Percentiles rank a stretch among this genome's conserved stretches.
Conservation (phyloP, 495 filamentous ascomycete genomes). For the Lindgomyces ingoldianus region DNA sequence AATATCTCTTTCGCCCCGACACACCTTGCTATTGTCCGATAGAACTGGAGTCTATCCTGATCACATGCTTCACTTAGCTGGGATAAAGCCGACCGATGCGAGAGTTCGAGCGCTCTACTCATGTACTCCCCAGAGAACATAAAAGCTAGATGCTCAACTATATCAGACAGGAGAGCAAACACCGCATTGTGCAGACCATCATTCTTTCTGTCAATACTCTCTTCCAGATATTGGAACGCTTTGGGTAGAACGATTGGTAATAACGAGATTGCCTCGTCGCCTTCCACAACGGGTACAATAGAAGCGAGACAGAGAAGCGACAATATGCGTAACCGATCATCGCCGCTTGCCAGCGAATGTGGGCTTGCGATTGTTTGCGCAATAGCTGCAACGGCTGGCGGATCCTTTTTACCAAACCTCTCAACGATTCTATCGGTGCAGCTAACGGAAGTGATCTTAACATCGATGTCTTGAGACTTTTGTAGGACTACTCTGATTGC, state of each 20-base stretch:
- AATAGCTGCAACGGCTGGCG: slow-evolving; percentile 62
- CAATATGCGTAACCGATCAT: slow-evolving; percentile 72
- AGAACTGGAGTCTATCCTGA: slow-evolving; percentile 66
- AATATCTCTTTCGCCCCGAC: slow-evolving; percentile 70
- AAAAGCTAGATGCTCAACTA: slow-evolving; percentile 80
- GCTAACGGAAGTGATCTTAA: slow-evolving; percentile 77
- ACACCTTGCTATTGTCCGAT: slow-evolving; percentile 69
- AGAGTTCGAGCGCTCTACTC: slow-evolving; percentile 65
- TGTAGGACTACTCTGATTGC: slow-evolving; percentile 72
- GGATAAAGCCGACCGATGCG: slow-evolving; percentile 66
- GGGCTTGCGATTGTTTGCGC: slow-evolving; percentile 74
- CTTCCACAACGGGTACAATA: slow-evolving; percentile 77
- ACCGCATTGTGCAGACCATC: slow-evolving; percentile 74
- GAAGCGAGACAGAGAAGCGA: slow-evolving; percentile 86
- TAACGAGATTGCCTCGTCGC: slow-evolving; percentile 75
- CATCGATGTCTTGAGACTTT: slow-evolving; percentile 64
- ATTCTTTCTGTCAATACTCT: slow-evolving; percentile 59
- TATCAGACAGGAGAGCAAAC: slow-evolving; percentile 72
- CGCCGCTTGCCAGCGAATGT: slow-evolving; percentile 70
- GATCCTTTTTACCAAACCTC: slow-evolving; percentile 86
- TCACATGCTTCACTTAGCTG: slow-evolving; percentile 57
- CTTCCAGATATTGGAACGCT: slow-evolving; percentile 66
- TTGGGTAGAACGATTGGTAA: slow-evolving; percentile 72
- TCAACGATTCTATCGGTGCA: slow-evolving; percentile 90
- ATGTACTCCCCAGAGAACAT: slow-evolving; percentile 77